Evolutionary conservation across 768 basidiomycete genomes (phyloP).

Genomic region (Russula sp.): DNA sequence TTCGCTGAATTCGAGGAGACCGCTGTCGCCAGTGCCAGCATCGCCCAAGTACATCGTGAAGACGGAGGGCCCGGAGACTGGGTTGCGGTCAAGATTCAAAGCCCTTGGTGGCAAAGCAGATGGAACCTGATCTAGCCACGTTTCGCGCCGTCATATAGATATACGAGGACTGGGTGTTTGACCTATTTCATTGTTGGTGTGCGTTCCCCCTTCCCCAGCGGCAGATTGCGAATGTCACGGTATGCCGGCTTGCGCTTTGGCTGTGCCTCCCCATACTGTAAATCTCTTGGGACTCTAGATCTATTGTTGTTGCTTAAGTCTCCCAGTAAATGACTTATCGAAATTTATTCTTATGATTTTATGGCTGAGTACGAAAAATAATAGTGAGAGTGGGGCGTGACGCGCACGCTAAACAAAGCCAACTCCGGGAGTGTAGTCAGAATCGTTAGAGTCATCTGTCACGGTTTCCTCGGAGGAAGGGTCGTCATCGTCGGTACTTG

Average conservation of each 20-base stretch:
- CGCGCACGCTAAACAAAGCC: no score
- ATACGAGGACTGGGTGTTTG: conserved; percentile 71
- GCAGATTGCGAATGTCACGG: background rate
- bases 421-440: no score
- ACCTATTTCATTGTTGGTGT: conserved; percentile 72
- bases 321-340: no score
- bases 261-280: background rate
- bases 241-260: background rate
- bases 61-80: no score
- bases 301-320: no score
- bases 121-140: conserved; percentile 74
- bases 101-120: conserved; percentile 79
- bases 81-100: conserved; percentile 27
- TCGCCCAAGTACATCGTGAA: conserved; percentile 70
- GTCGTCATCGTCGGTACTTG: no score
- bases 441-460: no score
- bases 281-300: no score
- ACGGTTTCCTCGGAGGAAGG: no score
- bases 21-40: conserved; percentile 81
- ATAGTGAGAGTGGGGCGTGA: accelerated
- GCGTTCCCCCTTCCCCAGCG: conserved; percentile 22
- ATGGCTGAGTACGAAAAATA: no score
- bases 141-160: conserved; percentile 73
- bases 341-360: no score
- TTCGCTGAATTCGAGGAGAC: conserved; percentile 74